Evolutionary conservation across 495 filamentous ascomycete species (phyloP).

Genomic region (Penicillium silybi): DNA sequence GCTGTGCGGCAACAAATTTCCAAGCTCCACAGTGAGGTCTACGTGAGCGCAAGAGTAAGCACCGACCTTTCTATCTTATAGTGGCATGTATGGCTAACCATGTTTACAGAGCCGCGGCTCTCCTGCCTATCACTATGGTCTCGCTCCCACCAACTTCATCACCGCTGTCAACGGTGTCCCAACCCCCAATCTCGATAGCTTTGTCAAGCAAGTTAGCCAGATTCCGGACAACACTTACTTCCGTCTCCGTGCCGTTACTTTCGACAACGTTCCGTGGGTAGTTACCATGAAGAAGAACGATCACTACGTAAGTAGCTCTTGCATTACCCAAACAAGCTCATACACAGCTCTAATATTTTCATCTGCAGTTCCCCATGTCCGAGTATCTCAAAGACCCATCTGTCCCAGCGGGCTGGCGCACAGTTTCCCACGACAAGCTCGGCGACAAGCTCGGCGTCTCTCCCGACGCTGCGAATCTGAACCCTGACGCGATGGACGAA

Average conservation of each 20-base stretch:
- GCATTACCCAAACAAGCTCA: background rate
- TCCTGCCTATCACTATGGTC: conserved; percentile 86
- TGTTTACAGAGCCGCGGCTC: conserved; percentile 60
- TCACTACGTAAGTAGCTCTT: conserved; percentile 63
- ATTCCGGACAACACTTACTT: conserved; percentile 98
- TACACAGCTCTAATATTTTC: conserved; percentile 1
- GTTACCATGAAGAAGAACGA: conserved; percentile 99
- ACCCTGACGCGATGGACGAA: conserved; percentile 46
- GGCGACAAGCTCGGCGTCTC: conserved; percentile 35
- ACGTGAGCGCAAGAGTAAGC: conserved; percentile 77
- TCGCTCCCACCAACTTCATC: conserved; percentile 96
- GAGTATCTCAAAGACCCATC: conserved; percentile 74
- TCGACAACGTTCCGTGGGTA: conserved; percentile 96
- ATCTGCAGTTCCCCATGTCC: conserved; percentile 72
- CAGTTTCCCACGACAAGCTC: conserved; percentile 65
- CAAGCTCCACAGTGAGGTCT: conserved; percentile 95
- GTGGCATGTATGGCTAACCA: conserved; percentile 7
- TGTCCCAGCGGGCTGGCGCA: conserved; percentile 62
- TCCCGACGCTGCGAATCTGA: conserved; percentile 39
- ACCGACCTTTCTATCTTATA: background rate
- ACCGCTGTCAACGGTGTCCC: conserved; percentile 86
- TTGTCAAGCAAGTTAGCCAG: conserved; percentile 72
- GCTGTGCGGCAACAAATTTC: conserved; percentile 96
- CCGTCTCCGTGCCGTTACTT: conserved; percentile 88
- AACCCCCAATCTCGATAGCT: conserved; percentile 74